Conservation (phyloP, 2,329 filamentous ascomycete species). For the Alternaria solani region DNA sequence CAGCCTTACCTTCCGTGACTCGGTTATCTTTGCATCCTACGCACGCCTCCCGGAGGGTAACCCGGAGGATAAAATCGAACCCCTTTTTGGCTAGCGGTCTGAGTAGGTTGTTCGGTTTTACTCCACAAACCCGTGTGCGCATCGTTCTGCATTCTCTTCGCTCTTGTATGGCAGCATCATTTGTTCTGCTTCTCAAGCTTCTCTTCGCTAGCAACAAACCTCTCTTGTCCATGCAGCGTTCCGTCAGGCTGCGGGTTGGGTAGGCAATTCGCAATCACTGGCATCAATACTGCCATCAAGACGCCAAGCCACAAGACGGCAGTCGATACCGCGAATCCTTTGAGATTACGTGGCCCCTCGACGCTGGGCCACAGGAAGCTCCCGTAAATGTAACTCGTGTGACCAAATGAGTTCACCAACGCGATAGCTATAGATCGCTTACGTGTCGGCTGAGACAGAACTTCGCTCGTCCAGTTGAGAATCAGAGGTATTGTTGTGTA, state of each 20-base stretch:
- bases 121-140: neutral
- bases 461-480: neutral
- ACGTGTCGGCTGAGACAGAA: slow-evolving; percentile 6
- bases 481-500: slow-evolving; percentile 44
- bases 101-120: no score
- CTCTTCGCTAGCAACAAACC: neutral
- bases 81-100: no score
- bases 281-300: slow-evolving; percentile 4
- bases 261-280: neutral
- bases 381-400: slow-evolving; percentile 9
- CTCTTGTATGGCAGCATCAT: neutral
- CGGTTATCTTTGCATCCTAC: neutral
- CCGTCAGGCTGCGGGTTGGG: neutral
- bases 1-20: neutral
- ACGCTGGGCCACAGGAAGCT: slow-evolving; percentile 10
- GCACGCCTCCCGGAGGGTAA: no score
- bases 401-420: slow-evolving; percentile 10
- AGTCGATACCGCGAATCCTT: slow-evolving; percentile 7
- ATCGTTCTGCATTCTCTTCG: neutral
- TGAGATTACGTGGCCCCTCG: slow-evolving; percentile 5
- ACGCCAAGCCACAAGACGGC: neutral
- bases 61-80: no score
- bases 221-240: neutral
- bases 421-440: slow-evolving; percentile 12
- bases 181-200: neutral